Conservation (phyloP, 2,329 filamentous ascomycete genomes). For the Trichoderma breve region DNA sequence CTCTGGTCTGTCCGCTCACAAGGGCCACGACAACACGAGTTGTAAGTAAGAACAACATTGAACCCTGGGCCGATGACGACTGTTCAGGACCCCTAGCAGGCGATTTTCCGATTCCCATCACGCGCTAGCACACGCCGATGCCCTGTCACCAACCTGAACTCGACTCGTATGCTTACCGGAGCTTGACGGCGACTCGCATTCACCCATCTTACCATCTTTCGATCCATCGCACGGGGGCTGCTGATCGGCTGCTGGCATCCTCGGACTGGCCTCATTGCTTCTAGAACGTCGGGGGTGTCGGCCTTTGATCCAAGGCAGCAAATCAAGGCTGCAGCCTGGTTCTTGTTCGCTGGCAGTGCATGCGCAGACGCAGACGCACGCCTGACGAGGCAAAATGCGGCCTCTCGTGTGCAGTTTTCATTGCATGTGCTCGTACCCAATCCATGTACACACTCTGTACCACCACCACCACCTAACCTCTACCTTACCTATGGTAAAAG, state of each 20-base stretch:
- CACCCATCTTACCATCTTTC: not conserved
- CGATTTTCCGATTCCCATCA: not conserved
- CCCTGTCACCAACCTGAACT: not conserved
- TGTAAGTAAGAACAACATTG: not conserved
- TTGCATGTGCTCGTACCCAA: not conserved
- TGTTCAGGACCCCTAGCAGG: not conserved
- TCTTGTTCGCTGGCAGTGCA: not conserved
- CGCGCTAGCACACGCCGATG: not conserved
- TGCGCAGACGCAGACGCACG: not conserved
- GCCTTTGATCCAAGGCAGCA: not conserved
- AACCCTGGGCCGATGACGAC: not conserved
- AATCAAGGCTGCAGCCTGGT: not conserved
- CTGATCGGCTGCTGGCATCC: conserved; percentile 8
- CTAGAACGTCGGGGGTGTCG: conserved; percentile 3
- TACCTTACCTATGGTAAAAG: not conserved
- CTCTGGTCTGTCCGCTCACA: not conserved
- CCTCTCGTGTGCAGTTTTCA: not conserved
- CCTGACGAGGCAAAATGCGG: not conserved
- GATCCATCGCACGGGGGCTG: not conserved
- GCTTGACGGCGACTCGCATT: not conserved
- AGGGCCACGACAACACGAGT: not conserved
- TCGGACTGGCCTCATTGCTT: not conserved
- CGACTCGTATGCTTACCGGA: not conserved
- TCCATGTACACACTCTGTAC: not conserved
- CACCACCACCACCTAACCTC: not conserved